Base-by-base conservation (phyloP, 768 basidiomycete genomes). In the Roridomyces roridus region DNA sequence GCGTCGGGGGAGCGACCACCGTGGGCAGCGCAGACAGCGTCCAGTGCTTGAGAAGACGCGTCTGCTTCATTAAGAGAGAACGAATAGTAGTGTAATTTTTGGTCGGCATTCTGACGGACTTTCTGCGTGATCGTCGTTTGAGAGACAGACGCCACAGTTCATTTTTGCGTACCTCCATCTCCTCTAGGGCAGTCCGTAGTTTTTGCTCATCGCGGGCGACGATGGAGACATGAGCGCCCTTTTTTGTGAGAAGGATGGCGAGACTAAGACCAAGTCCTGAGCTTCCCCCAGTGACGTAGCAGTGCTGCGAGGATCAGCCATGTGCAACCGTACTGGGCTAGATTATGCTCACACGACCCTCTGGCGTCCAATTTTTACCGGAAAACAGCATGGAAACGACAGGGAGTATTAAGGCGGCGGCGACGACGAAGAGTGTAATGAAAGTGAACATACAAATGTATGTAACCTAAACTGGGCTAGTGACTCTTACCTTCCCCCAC, bases 251-350 rank as follows among this genome's bases (percentile, higher is more conserved):
- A n/a, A 83, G 73, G 23, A 80, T 72, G 0, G 89, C 87, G 14
- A 92, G 74, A 0, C 83, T 77, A 3, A 88, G 77, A 3, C 90
- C 90, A 0, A 91, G 79, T 0, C 90, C 90, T 12, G 82, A 76
- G 6, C 82, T 84, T 1, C 86, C 89, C 4, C 90, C 90, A 0
- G 89, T 89, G n/a, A 92, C 74, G 66, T 88, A 87, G 73, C 85
- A 85, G 62, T 89, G 87, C 90, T 91, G 56, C 7, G 45, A n/a
- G 17, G 43, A 52, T 10, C 37, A 15, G 28, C 52, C 24, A 37
- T 17, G 10, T 20, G 14, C 28, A 14, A 25, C 29, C 26, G 9
- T 25, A 11, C 41, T 36, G 41, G 45, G 39, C 34, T 46, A 37
- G 31, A 24, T 14, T 4, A 36, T 17, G 59, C 59, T 20, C 34